Evolutionary conservation across 2,329 filamentous ascomycete species (phyloP), one percentile per base, ranked within the genome.

Genomic region (Penicillium vulpinum): DNA sequence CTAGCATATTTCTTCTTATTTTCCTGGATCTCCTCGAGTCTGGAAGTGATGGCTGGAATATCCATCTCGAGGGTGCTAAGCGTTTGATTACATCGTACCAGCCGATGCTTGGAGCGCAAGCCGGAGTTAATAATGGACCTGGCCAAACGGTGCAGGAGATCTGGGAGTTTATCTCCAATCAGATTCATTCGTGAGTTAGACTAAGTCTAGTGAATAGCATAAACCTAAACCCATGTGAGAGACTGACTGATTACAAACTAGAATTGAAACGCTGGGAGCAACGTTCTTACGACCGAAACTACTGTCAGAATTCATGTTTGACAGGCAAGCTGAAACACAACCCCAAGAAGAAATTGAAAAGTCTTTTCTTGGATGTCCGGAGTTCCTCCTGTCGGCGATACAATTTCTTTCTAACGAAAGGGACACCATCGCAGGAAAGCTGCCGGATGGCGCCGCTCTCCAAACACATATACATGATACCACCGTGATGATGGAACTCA

Each of bases 281-380:
- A 67, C 72, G 0, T 74, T 73, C 53, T 61, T 71, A 16, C 71
- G 71, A 5, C 72, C 72, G 0, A 65, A 63, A 10, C 39, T 72
- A 16, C 29, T 74, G n/a, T 67, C 72, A 1, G 55, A 66, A 2
- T 67, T 57, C 28, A 43, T 55, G 9, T 56, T 59, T 2, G 36
- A 63, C 3, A 62, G 63, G 2, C 43, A 60, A 16, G 54, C 61
- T 22, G 57, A 52, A 4, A 31, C 50, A 4, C 59, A 62, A n/a
- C 51, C 52, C 4, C 56, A 66, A 43, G 70, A 74, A 50, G 60
- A 59, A 1, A 64, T 72, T 3, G 70, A 75, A 40, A 56, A 66
- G 24, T 74, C 72, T 1, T 74, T 74, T 41, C 70, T 75, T 15
- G 72, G 72, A 9, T 75, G 72, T 40, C 72, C 72, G 0, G 70